phyloP scores from a whole-genome alignment of 73 alveolate genomes.

The Uronychia setigera region DNA sequence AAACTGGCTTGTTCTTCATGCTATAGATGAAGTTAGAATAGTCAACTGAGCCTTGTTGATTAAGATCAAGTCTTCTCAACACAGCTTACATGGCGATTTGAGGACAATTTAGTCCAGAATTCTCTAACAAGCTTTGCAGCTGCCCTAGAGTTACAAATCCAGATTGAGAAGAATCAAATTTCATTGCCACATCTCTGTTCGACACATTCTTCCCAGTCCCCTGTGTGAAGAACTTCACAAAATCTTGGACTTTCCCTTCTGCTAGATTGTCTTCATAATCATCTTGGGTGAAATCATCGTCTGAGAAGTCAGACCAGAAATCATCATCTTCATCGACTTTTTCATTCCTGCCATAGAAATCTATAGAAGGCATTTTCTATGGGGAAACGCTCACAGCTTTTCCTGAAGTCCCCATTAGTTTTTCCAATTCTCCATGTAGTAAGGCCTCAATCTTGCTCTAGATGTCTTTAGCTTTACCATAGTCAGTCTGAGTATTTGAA shows the following conservation, averaged over 20 bases:
- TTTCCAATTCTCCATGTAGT: not conserved
- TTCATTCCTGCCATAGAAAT: not conserved
- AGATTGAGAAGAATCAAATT: not conserved
- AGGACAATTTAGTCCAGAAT: not conserved
- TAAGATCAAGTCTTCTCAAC: not conserved
- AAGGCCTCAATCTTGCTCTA: not conserved
- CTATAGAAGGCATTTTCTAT: not conserved
- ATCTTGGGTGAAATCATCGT: not conserved
- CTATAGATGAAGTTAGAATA: not conserved
- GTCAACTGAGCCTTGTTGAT: not conserved
- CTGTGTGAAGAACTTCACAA: not conserved
- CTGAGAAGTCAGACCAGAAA: not conserved
- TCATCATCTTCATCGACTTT: not conserved
- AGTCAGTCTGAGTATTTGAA: not conserved
- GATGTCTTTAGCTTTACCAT: not conserved
- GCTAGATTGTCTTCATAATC: not conserved
- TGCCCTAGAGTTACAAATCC: not conserved
- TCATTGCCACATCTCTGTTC: not conserved
- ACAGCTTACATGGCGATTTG: not conserved
- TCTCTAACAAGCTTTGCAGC: not conserved
- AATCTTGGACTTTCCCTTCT: not conserved
- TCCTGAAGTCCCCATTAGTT: too few species aligned
- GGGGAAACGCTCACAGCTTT: too few species aligned
- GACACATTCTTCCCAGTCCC: not conserved
- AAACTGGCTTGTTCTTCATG: not conserved